Base-by-base conservation (phyloP, 2,329 filamentous ascomycete genomes). In the Fusarium torreyae region DNA sequence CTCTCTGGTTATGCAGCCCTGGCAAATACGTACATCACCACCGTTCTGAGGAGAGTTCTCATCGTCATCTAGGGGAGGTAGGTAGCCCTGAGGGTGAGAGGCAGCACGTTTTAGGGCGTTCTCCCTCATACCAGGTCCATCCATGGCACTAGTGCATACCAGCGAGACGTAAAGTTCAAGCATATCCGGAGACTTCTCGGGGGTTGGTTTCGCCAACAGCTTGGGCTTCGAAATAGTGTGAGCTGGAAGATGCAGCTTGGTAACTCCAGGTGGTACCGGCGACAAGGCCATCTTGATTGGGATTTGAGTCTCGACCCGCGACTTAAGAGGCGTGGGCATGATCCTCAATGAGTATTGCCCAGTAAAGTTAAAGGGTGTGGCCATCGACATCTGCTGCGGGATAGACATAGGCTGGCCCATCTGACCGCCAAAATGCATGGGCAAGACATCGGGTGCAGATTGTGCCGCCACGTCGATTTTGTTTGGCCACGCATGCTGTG, bases 211-310 rank as follows among this genome's bases (percentile, higher is more conserved):
- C 4, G 92, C 89, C 44, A 97, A 86, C 24, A 97, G 86, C 80
- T 98, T 98, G 8, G 94, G 93, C 78, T 98, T 98, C 20, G 94
- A 96, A 56, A 99, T 96, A 1, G 94, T 97, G 77, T 98, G 91
- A 5, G 91, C 89, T 6, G 95, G 96, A 17, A 99, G 87, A 75
- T 97, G 94, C 51, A 98, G 83, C 77, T 91, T 93, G 68, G 91
- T 92, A 59, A 94, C 88, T 13, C 92, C 91, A 1, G 86, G 82
- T 2, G 94, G 94, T 46, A 97, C 83, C 20, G 92, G 89, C 59
- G 89, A 91, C 39, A 98, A 81, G 1, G 90, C 92, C 79, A 98
- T 86, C 74, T 91, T 91, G 71, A 98, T 93, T 10, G 92, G 93
- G 72, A 98, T 98, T 77, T 98, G 96, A 0, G 96, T 98, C 82